Conservation (phyloP, 106 monocot species). For the Narthecium ossifragum region DNA sequence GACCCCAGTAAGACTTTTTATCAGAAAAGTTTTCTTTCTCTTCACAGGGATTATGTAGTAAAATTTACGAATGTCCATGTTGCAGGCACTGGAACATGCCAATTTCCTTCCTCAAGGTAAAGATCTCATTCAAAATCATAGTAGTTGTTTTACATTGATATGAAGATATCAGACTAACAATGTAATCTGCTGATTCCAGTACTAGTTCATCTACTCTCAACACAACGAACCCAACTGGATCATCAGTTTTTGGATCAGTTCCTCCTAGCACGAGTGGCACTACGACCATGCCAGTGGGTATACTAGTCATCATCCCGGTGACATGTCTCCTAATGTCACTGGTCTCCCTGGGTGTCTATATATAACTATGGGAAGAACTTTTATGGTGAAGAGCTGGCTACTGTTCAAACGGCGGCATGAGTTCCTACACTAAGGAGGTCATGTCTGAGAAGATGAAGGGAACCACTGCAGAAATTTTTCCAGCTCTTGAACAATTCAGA, state of each 20-base stretch:
- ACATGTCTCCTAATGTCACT: constrained; percentile 15
- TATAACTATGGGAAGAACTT: constrained; percentile 1
- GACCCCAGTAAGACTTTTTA: constrained; percentile 70
- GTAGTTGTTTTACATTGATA: no score
- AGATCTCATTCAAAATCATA: no score
- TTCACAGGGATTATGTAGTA: not conserved
- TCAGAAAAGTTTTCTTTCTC: not conserved
- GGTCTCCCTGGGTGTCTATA: constrained; percentile 3
- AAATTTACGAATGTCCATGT: no score
- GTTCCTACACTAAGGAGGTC: no score
- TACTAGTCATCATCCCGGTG: constrained; percentile 11
- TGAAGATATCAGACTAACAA: no score
- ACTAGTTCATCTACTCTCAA: constrained; percentile 39
- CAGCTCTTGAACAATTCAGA: no score
- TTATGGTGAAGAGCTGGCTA: no score
- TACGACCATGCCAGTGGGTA: not conserved
- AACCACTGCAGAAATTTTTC: no score
- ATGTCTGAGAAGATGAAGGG: no score
- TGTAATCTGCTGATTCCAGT: no score
- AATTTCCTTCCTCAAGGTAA: constrained; percentile 67
- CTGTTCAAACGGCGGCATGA: no score
- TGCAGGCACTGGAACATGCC: constrained; percentile 56
- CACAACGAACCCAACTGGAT: constrained; percentile 39
- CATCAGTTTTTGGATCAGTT: constrained; percentile 29
- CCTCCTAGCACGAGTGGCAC: constrained; percentile 18